Base-by-base conservation (phyloP, 805 yeast genomes). In the Nakazawaea pomicola region DNA sequence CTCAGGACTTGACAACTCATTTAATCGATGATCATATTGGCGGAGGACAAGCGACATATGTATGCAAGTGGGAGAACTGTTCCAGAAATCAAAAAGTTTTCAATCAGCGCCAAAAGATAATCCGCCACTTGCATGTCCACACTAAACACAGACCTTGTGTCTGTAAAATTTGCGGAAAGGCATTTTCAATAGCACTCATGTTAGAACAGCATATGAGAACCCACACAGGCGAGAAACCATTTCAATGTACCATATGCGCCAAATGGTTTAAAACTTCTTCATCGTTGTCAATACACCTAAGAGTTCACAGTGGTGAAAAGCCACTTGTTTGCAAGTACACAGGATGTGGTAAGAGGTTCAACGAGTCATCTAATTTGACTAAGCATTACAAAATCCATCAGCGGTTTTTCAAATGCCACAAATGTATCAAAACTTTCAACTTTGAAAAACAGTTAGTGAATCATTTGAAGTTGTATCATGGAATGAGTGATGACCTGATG, bases 151-250 rank as follows among this genome's bases (percentile, higher is more conserved):
- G 82, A 56, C 97, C 97, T 0, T 83, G 73, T 57, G 67, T 68
- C 44, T 93, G 99, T 61, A 53, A 64, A 0, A 56, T 71, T 0
- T 93, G 99, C 58, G 71, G 76, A 2, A 78, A 80, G 42, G 57
- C 68, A 10, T 89, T 91, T 60, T 85, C 95, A 4, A 86, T 84
- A 32, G 86, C 83, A 37, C 66, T 82, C 24, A 83, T 83, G 72
- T 67, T 93, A 33, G 71, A 72, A 32, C 96, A 88, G 60, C 99
- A 93, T 60, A 60, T 73, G 65, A 67, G 96, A 39, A 79, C 76
- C 3, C 98, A 91, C 58, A 78, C 91, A 1, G 96, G 96, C 2
- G 97, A 89, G 52, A 84, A 80, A 54, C 98, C 98, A 1, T 89
- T 72, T 57, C 60, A 59, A 40, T 91, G 99, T 59, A 65, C 71